A percentile compares a stretch with the other conserved stretches of the same genome.
Evolutionary conservation across 352 stramenopile species (phyloP).

Genomic region (Blastocystis sp.): DNA sequence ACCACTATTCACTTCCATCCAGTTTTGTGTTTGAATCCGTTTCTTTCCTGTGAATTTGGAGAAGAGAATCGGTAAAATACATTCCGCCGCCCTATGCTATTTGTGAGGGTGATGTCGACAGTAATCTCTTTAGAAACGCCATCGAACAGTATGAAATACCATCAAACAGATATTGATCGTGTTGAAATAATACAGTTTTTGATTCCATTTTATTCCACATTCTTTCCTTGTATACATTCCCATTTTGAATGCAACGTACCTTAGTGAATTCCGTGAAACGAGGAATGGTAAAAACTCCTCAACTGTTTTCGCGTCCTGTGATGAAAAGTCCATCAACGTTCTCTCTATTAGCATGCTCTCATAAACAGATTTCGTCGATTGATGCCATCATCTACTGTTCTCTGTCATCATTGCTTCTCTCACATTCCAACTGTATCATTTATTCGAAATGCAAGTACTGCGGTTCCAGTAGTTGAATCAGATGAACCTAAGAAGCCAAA

Average conservation of each 20-base stretch:
- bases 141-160: no score
- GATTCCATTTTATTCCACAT: no score
- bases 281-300: background rate
- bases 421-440: background rate
- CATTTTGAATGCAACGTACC: no score
- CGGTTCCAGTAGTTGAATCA: background rate
- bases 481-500: background rate
- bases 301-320: background rate
- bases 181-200: no score
- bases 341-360: background rate
- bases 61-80: background rate
- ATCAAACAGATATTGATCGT: no score
- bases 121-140: no score
- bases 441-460: background rate
- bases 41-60: background rate
- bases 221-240: no score
- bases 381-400: background rate
- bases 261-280: background rate
- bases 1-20: background rate
- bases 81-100: background rate
- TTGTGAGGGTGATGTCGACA: background rate
- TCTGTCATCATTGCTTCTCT: background rate
- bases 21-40: constrained; percentile 15
- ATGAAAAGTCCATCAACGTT: background rate
- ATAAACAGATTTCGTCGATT: background rate